phyloP scores from a whole-genome alignment of 441 rosid genomes.

The Omphalea diandra region DNA sequence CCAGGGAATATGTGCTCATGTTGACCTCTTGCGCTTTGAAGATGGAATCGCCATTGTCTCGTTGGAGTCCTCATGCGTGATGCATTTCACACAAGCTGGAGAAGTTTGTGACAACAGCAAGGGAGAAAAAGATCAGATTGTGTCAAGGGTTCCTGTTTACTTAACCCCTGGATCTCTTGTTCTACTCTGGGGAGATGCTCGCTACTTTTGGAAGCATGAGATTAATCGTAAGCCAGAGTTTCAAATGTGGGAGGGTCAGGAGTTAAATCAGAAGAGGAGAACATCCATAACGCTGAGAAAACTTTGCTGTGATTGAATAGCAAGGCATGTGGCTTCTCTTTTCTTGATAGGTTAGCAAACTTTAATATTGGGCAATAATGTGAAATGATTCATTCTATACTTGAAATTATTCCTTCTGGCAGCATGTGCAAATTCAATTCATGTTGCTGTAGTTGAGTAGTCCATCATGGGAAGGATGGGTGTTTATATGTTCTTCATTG shows the following conservation, averaged over 20 bases:
- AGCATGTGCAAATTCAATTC: neutral
- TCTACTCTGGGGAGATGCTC: constrained; percentile 74
- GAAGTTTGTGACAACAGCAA: constrained; percentile 13
- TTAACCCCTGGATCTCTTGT: constrained; percentile 76
- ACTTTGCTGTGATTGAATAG: constrained; percentile 36
- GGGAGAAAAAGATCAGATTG: constrained; percentile 14
- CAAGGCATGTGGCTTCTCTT: neutral
- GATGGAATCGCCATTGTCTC: constrained; percentile 89
- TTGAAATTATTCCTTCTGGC: neutral
- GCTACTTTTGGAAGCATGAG: constrained; percentile 85
- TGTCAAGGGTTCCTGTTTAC: constrained; percentile 43
- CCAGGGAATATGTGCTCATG: constrained; percentile 93
- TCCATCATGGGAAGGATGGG: too few relatives aligned
- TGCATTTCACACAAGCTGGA: constrained; percentile 60
- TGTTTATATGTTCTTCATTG: too few relatives aligned
- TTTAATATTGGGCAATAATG: neutral
- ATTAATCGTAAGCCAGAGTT: constrained; percentile 76
- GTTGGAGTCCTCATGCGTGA: constrained; percentile 78
- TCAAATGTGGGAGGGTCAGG: constrained; percentile 75
- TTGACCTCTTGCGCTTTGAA: constrained; percentile 83
- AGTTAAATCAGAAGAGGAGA: constrained; percentile 61
- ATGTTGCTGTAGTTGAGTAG: neutral
- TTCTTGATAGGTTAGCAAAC: neutral
- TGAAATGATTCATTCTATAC: neutral
- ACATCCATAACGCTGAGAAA: constrained; percentile 76